Evolutionary conservation across 441 rosid genomes (phyloP), one percentile per base, ranked within the genome.

Genomic region (Brassica balearica): DNA sequence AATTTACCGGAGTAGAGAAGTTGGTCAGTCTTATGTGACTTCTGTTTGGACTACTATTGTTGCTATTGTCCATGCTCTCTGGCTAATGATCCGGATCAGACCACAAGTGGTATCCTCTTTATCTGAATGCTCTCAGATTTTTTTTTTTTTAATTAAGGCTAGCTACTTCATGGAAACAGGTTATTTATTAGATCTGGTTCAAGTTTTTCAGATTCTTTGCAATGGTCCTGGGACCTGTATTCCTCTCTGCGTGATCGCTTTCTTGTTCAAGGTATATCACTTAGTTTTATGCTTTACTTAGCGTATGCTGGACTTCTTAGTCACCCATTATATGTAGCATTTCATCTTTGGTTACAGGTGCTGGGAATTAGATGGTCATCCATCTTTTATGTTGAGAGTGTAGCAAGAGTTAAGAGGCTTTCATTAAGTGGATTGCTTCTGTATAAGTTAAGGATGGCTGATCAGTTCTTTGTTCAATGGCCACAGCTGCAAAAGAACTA

Each of bases 211-310:
- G 98, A 84, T 95, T 72, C 91, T 93, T 72, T 95, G 99, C 87
- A 93, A 93, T 82, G 98, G 98, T 74, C 98, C 97, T 7, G 96
- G 97, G 76, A 93, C 99, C 6, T 95, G 99, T 81, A 76, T 93
- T 80, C 97, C 99, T 81, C 84, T 93, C 1, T 95, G 98, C 19
- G 73, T 69, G 60, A 93, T 91, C 53, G 95, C 99, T 34, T 89
- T 91, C 83, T 56, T 87, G 61, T 90, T 95, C 83, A 93, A 93
- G 97, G 98, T 91, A 46, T 41, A 41, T 38, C 5, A 29, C 34
- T 29, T 4, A 29, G 34, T 29, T 29, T 3, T 29, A 3, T 29
- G 34, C 34, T 29, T 29, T 29, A 29, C 34, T 29, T 29, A 25
- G 27, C 34, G 34, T 29, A 29, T 29, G 5, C 5, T 29, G 34